A percentile compares a stretch with the other conserved stretches of the same genome.
phyloP scores from a whole-genome alignment of 495 filamentous ascomycete genomes.

The Tuber aestivum region DNA sequence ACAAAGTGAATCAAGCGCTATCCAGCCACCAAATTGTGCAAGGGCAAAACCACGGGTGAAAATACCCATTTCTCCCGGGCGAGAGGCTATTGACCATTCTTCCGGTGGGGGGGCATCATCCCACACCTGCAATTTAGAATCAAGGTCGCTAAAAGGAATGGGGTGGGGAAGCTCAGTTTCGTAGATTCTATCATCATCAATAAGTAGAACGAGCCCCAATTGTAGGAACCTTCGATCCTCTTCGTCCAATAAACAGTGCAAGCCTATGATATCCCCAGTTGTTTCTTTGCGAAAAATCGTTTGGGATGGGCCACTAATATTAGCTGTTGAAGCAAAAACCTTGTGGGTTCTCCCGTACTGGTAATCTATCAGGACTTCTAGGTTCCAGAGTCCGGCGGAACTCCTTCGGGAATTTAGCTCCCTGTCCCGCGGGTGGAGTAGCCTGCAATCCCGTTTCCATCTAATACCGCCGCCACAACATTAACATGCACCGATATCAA shows the following conservation, averaged over 20 bases:
- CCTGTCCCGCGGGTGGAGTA: too few relatives aligned
- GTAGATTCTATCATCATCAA: conserved; percentile 15
- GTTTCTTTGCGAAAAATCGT: conserved; percentile 33
- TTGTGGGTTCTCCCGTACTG: conserved; percentile 41
- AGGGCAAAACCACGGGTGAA: conserved; percentile 13
- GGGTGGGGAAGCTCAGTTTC: conserved; percentile 9
- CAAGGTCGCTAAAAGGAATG: conserved; percentile 39
- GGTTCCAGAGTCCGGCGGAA: too few relatives aligned
- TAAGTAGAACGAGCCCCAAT: conserved; percentile 32
- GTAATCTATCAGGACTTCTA: too few relatives aligned
- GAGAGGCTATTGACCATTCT: conserved; percentile 24
- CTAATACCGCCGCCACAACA: too few relatives aligned
- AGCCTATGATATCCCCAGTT: conserved; percentile 29
- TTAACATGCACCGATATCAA: too few relatives aligned
- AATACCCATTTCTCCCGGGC: conserved; percentile 31
- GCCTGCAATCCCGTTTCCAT: too few relatives aligned
- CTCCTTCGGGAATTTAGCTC: too few relatives aligned
- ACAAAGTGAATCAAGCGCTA: conserved; percentile 15
- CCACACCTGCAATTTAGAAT: conserved; percentile 32
- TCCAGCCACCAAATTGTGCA: conserved; percentile 34
- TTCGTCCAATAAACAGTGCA: conserved; percentile 42
- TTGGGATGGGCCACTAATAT: conserved; percentile 20
- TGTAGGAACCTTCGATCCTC: conserved; percentile 40
- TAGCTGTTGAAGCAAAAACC: conserved; percentile 34
- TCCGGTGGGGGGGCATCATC: conserved; percentile 33